A percentile compares a stretch with the other conserved stretches of the same genome.
Conservation (phyloP, 2,329 filamentous ascomycete species). For the Trichoderma sp. region DNA sequence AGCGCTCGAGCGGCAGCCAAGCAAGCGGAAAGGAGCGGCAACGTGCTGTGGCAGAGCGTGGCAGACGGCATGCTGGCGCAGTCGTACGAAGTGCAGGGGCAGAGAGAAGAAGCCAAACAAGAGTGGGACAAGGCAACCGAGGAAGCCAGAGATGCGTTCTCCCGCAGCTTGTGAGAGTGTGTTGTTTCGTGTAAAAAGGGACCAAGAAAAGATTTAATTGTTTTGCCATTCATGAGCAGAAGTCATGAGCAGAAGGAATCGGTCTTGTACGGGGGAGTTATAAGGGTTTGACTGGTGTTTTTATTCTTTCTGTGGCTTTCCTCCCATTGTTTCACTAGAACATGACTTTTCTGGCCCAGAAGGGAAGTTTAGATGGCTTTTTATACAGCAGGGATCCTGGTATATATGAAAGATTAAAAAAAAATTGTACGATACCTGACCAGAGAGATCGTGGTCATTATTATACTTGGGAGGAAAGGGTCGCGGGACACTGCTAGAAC, state of each 20-base stretch:
- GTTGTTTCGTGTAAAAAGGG: not conserved
- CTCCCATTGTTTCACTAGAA: conserved; percentile 3
- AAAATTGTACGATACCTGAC: conserved; percentile 29
- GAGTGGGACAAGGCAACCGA: conserved; percentile 42
- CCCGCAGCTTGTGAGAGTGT: conserved; percentile 30
- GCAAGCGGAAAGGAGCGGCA: conserved; percentile 67
- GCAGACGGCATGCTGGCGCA: conserved; percentile 75
- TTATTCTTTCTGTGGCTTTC: conserved; percentile 4
- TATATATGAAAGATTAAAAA: conserved; percentile 18
- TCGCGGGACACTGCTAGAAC: not conserved
- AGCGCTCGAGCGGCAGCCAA: conserved; percentile 67
- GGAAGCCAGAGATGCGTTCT: conserved; percentile 44
- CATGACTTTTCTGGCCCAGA: not conserved
- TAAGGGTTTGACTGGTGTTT: conserved; percentile 22
- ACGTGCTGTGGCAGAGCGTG: conserved; percentile 75
- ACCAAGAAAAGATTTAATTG: not conserved
- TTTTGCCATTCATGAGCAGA: no score
- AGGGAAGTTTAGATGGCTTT: conserved; percentile 8
- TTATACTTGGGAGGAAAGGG: not conserved
- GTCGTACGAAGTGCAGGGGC: conserved; percentile 70
- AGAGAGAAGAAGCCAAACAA: conserved; percentile 42
- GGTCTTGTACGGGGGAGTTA: conserved; percentile 1
- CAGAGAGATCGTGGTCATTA: conserved; percentile 20
- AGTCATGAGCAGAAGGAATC: no score
- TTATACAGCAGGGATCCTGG: conserved; percentile 19